Evolutionary conservation across 78 protist species (phyloP).

Genomic region (Dictyostelium capitatum): DNA sequence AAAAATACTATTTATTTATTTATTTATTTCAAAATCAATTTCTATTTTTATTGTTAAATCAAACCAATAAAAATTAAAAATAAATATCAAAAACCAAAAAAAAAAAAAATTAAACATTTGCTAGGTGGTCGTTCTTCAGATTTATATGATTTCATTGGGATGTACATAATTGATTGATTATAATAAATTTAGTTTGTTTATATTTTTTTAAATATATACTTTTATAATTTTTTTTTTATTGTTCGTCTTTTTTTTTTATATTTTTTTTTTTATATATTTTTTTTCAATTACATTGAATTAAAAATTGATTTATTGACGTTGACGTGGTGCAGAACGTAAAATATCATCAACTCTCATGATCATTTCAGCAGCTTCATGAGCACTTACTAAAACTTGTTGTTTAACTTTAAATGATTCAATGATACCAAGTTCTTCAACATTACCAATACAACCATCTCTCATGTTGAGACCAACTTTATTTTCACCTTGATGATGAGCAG

Average conservation of each 20-base stretch:
- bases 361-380: slow-evolving; percentile 99
- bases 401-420: slow-evolving; percentile 95
- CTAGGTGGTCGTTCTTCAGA: too few relatives aligned
- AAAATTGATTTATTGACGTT: slow-evolving; percentile 3
- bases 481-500: slow-evolving; percentile 92
- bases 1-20: too few relatives aligned
- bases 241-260: slow-evolving; percentile 5
- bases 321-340: slow-evolving; percentile 96
- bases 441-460: slow-evolving; percentile 93
- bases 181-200: background rate
- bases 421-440: slow-evolving; percentile 93
- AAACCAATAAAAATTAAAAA: too few relatives aligned
- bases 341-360: slow-evolving; percentile 98
- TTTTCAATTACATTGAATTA: background rate
- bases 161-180: too few relatives aligned
- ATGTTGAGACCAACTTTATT: slow-evolving; percentile 94
- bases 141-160: too few relatives aligned
- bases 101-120: too few relatives aligned
- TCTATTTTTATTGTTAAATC: too few relatives aligned
- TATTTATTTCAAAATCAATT: too few relatives aligned
- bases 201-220: background rate
- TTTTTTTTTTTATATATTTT: background rate
- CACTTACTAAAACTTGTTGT: slow-evolving; percentile 93
- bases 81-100: too few relatives aligned
- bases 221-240: background rate